Evolutionary conservation across 495 filamentous ascomycete species (phyloP).

Genomic region (Talaromyces proteolyticus): DNA sequence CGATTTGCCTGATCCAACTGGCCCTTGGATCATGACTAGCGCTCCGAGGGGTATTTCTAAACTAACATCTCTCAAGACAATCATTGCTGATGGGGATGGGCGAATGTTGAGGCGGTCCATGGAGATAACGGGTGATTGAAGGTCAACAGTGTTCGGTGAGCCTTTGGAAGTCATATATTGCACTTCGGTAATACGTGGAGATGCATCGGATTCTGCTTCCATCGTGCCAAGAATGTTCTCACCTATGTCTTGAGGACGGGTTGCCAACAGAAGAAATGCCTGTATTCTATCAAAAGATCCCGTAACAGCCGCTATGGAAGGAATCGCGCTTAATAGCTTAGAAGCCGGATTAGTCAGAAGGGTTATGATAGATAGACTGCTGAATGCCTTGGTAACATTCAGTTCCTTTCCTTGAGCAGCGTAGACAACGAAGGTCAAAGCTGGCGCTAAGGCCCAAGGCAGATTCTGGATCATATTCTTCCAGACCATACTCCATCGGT

Average conservation of each 20-base stretch:
- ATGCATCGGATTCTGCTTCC: background rate
- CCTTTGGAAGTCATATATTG: background rate
- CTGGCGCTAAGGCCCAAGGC: background rate
- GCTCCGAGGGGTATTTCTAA: constrained; percentile 31
- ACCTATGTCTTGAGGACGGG: background rate
- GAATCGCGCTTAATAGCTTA: background rate
- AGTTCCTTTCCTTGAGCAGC: background rate
- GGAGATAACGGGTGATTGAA: constrained; percentile 14
- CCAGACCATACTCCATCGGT: background rate
- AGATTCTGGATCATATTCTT: background rate
- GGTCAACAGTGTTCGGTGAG: background rate
- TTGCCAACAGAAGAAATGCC: background rate
- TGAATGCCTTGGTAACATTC: background rate
- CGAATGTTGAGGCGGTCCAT: constrained; percentile 41
- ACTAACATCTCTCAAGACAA: constrained; percentile 33
- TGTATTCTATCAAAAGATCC: background rate
- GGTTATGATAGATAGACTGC: background rate
- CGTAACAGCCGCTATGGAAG: background rate
- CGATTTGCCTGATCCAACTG: constrained; percentile 21
- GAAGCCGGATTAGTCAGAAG: background rate
- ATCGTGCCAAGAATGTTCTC: background rate
- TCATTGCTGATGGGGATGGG: constrained; percentile 39
- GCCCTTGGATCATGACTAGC: constrained; percentile 16
- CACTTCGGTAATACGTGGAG: background rate
- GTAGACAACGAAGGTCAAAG: background rate